Evolutionary conservation across 2,329 filamentous ascomycete species (phyloP).

Genomic region (Cadophora luteo-olivacea): DNA sequence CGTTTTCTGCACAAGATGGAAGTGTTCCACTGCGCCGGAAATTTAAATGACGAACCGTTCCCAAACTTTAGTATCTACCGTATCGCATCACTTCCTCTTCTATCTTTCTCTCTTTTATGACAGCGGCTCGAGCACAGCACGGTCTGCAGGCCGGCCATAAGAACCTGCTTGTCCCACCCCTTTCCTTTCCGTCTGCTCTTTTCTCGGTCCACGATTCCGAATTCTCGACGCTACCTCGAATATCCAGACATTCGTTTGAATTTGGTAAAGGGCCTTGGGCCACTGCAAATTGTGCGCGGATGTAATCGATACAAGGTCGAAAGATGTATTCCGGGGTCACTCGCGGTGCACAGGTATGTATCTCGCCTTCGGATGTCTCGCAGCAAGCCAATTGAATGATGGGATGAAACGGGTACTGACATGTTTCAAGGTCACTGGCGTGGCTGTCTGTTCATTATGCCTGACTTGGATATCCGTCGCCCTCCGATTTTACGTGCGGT

Average conservation of each 20-base stretch:
- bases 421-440: constrained; percentile 38
- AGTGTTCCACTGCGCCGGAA: not conserved
- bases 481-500: constrained; percentile 42
- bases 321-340: constrained; percentile 24
- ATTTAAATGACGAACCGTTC: not conserved
- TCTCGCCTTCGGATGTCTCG: not conserved
- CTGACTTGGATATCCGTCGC: constrained; percentile 44
- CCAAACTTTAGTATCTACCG: not conserved
- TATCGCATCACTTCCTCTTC: constrained; percentile 3
- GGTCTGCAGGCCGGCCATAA: constrained; percentile 1
- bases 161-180: not conserved
- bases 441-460: constrained; percentile 45
- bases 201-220: not conserved
- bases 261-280: not conserved
- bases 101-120: constrained; percentile 1
- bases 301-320: constrained; percentile 6
- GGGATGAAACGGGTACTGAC: not conserved
- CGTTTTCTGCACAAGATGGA: not conserved
- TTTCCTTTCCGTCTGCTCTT: not conserved
- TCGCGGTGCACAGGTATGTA: constrained; percentile 24
- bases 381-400: not conserved
- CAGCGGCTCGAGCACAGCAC: constrained; percentile 5
- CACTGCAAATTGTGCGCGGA: not conserved
- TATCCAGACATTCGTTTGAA: not conserved
- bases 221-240: not conserved